A percentile compares a stretch with the other conserved stretches of the same genome.
These are phyloP conservation scores for Cryptosporidium ubiquitum DNA, from an alignment of 169 alveolate species.

Conservation along the genomic window DNA sequence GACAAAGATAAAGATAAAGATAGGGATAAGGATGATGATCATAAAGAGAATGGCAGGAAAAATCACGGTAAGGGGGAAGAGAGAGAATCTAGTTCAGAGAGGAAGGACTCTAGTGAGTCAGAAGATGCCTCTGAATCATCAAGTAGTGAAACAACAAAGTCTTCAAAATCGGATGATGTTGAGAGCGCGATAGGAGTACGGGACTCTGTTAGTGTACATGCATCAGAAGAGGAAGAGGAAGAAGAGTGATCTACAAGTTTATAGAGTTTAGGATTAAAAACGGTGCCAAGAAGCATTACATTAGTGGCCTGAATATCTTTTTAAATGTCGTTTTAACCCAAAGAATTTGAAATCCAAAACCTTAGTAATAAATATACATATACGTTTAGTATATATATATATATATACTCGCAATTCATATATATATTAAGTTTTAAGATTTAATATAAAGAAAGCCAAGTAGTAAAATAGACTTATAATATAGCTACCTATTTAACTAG, in stretches of 20 bases:
- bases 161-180: not conserved
- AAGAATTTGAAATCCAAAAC: not conserved
- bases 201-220: constrained; percentile 27
- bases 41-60: not conserved
- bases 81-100: not conserved
- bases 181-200: constrained; percentile 13
- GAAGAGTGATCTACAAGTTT: not conserved
- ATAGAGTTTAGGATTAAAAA: too few species aligned
- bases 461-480: not conserved
- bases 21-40: not conserved
- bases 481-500: not conserved
- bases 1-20: not conserved
- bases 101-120: constrained; percentile 15
- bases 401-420: too few species aligned
- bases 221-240: constrained; percentile 67
- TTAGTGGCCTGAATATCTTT: too few species aligned
- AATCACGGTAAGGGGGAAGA: constrained; percentile 8
- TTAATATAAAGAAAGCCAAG: not conserved
- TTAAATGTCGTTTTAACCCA: not conserved
- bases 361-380: not conserved
- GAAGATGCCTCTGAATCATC: constrained; percentile 17
- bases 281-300: not conserved
- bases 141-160: constrained; percentile 7
- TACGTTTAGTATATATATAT: too few species aligned
- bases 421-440: not conserved